Conservation (phyloP, 1,139 yeast species). For the Geotrichum klebahnii region DNA sequence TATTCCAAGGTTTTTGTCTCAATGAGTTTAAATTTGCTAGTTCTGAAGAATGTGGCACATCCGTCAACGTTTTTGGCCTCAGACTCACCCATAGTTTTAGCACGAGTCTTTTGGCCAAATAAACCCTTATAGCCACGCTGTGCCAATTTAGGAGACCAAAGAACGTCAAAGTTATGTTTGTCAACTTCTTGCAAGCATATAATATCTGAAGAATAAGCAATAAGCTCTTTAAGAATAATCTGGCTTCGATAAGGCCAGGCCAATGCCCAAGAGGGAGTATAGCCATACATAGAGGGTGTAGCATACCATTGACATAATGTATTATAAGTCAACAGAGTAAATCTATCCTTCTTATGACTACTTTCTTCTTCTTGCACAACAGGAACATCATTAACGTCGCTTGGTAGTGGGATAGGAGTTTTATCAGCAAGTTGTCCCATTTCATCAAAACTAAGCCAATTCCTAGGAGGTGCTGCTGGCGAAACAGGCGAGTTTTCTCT, state of each 20-base stretch:
- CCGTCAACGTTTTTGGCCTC: conserved; percentile 94
- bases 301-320: conserved; percentile 95
- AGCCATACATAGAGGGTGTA: conserved; percentile 83
- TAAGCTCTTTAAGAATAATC: conserved; percentile 65
- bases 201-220: conserved; percentile 63
- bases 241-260: conserved; percentile 90
- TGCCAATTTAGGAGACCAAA: conserved; percentile 73
- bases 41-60: conserved; percentile 84
- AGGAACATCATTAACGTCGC: background rate
- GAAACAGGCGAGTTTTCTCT: conserved; percentile 77
- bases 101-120: conserved; percentile 84
- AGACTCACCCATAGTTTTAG: conserved; percentile 80
- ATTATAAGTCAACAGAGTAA: conserved; percentile 82
- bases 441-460: conserved; percentile 74
- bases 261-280: conserved; percentile 96
- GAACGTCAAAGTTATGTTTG: conserved; percentile 76
- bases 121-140: conserved; percentile 74
- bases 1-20: conserved; percentile 78
- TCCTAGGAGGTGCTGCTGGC: conserved; percentile 57
- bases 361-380: conserved; percentile 13
- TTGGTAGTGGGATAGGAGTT: conserved; percentile 18
- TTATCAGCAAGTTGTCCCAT: conserved; percentile 51
- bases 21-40: conserved; percentile 61
- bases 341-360: conserved; percentile 34
- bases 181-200: conserved; percentile 95